Base-by-base conservation (phyloP, 805 yeast species). In the Saturnispora sanitii region DNA sequence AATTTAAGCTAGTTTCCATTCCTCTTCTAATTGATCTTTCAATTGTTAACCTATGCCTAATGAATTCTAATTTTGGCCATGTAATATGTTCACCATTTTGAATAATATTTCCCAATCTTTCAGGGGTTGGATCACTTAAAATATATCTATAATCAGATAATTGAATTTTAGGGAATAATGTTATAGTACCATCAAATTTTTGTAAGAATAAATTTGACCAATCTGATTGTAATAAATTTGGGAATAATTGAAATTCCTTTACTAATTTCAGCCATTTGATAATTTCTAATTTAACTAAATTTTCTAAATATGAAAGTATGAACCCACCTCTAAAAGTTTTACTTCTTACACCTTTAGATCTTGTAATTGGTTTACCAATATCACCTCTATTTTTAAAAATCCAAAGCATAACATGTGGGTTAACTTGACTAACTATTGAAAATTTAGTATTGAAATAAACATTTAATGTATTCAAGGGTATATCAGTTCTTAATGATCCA, bases 191-290 rank as follows among this genome's bases (percentile, higher is more conserved):
- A 35, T 79, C 73, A 53, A 83, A 82, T 44, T 70, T 64, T 61
- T 82, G 94, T 22, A 83, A 60, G 70, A 83, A 82, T 15, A 82
- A 69, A 51, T 73, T 77, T 48, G 84, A 79, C 90, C 90, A 83
- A 58, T 82, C 92, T 56, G 78, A 85, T 49, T 79, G 80, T 64
- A 78, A 58, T 33, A 81, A 56, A 45, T 72, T 71, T 2, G 94
- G 94, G 35, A 81, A 62, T 19, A 82, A 61, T 45, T 82, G 85
- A 38, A 82, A 65, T 13, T 74, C 70, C 37, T 77, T 74, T 32
- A 80, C 67, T 48, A 82, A 66, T 49, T 78, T 76, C 35, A 82
- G 57, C 86, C 92, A 82, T 57, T 83, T 82, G n/a, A 71, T 69
- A 45, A 82, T 77, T 50, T 82, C 94, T 43, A 82, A 65, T 52